phyloP scores from a whole-genome alignment of 73 alveolate genomes.

The Paramecium tetraurelia region DNA sequence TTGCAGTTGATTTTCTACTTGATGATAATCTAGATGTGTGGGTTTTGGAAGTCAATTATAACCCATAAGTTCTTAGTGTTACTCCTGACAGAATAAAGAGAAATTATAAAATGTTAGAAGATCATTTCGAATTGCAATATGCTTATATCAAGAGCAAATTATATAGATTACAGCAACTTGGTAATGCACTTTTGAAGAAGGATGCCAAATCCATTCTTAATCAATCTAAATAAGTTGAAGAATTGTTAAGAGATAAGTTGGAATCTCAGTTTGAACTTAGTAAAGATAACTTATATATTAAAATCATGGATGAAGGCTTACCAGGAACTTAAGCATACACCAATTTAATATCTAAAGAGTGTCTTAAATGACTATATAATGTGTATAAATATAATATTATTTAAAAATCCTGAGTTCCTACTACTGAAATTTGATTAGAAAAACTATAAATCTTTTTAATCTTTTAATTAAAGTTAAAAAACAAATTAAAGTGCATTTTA shows the following conservation, averaged over 20 bases:
- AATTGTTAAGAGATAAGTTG: not conserved
- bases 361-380: not conserved
- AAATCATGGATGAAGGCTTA: conserved; percentile 46
- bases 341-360: not conserved
- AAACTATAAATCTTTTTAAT: too few relatives aligned
- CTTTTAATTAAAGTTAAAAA: too few relatives aligned
- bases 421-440: too few relatives aligned
- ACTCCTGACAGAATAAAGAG: conserved; percentile 51
- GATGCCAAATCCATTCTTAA: not conserved
- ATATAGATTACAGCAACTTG: not conserved
- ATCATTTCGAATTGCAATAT: conserved; percentile 32
- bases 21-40: conserved; percentile 57
- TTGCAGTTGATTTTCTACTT: conserved; percentile 60
- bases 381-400: not conserved
- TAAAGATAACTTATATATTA: not conserved
- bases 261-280: not conserved
- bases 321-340: not conserved
- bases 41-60: conserved; percentile 58
- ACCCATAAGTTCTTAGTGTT: conserved; percentile 36
- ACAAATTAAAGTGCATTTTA: too few relatives aligned
- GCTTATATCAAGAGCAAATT: conserved; percentile 29
- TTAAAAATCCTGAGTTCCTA: too few relatives aligned
- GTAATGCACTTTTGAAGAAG: not conserved
- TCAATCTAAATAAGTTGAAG: not conserved
- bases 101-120: conserved; percentile 58